A percentile compares a stretch with the other conserved stretches of the same genome.
Conservation (phyloP, 495 filamentous ascomycete species). For the Ramalina peruviana region DNA sequence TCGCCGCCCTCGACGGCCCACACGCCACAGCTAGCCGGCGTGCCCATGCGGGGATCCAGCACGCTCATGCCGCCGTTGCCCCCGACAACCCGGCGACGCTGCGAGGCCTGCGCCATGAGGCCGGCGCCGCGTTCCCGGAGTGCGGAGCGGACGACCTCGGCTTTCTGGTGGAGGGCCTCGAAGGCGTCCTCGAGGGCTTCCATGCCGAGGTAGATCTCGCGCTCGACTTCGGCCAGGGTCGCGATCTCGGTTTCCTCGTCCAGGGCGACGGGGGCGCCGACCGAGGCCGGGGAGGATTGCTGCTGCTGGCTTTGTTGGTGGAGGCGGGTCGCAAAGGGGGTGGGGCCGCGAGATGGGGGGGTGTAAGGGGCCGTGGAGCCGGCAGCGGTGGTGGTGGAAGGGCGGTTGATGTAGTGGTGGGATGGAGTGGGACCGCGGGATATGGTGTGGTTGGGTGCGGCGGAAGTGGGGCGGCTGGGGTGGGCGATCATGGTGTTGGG, state of each 20-base stretch:
- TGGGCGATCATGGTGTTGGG: slow-evolving; percentile 16
- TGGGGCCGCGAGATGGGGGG: slow-evolving; percentile 28
- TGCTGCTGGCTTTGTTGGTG: no score
- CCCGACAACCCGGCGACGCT: slow-evolving; percentile 46
- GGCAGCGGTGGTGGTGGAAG: slow-evolving; percentile 6
- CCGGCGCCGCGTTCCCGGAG: slow-evolving; percentile 70
- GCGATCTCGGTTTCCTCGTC: slow-evolving; percentile 94
- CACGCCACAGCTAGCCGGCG: slow-evolving; percentile 31
- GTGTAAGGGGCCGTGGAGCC: slow-evolving; percentile 25
- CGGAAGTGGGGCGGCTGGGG: slow-evolving; percentile 20
- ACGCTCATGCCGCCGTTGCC: slow-evolving; percentile 12
- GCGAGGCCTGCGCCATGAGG: slow-evolving; percentile 54
- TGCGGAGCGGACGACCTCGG: slow-evolving; percentile 64
- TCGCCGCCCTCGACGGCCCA: slow-evolving; percentile 27
- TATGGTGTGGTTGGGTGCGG: slow-evolving; percentile 10
- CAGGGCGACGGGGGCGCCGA: slow-evolving; percentile 58
- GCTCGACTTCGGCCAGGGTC: slow-evolving; percentile 76
- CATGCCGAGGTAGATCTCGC: slow-evolving; percentile 86
- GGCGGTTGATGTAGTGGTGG: not conserved
- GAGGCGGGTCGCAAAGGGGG: slow-evolving; percentile 13
- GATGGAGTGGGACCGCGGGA: slow-evolving; percentile 37
- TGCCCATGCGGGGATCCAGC: slow-evolving; percentile 41
- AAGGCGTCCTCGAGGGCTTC: slow-evolving; percentile 92
- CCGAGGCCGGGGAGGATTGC: slow-evolving; percentile 22
- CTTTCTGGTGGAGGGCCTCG: slow-evolving; percentile 74